Percentiles rank a stretch among this genome's conserved stretches.
These are phyloP conservation scores for Lithospermum erythrorhizon DNA, from an alignment of 257 asterid genomes.

Conservation along the genomic window DNA sequence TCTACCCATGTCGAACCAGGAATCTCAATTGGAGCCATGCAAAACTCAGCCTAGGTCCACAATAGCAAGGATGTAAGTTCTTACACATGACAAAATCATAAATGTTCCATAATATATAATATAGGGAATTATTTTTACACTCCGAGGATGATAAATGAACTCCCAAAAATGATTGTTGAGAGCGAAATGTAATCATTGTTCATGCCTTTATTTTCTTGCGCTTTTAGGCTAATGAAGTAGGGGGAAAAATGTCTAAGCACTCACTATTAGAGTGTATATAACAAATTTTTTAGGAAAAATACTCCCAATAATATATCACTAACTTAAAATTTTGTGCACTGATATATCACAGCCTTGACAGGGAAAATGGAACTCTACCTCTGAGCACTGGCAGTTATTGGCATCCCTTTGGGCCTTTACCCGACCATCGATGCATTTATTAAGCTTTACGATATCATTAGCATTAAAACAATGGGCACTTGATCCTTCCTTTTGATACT, in stretches of 20 bases:
- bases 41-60: conserved; percentile 48
- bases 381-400: conserved; percentile 52
- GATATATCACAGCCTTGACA: neutral
- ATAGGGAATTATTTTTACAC: neutral
- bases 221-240: no score
- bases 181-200: no score
- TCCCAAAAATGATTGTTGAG: no score
- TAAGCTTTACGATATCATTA: conserved; percentile 54
- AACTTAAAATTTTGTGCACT: neutral
- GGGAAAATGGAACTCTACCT: conserved; percentile 24
- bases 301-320: no score
- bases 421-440: conserved; percentile 40
- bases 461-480: conserved; percentile 51
- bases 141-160: neutral
- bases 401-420: conserved; percentile 16
- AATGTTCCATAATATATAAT: neutral
- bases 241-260: no score
- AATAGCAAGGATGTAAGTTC: conserved; percentile 4
- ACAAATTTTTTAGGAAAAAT: no score
- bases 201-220: no score
- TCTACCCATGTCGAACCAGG: conserved; percentile 68
- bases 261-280: no score
- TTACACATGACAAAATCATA: neutral
- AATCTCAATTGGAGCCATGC: conserved; percentile 51
- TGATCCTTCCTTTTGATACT: conserved; percentile 18